phyloP scores from a whole-genome alignment of 2,329 filamentous ascomycete genomes.

The Cladobotryum mycophilum region DNA sequence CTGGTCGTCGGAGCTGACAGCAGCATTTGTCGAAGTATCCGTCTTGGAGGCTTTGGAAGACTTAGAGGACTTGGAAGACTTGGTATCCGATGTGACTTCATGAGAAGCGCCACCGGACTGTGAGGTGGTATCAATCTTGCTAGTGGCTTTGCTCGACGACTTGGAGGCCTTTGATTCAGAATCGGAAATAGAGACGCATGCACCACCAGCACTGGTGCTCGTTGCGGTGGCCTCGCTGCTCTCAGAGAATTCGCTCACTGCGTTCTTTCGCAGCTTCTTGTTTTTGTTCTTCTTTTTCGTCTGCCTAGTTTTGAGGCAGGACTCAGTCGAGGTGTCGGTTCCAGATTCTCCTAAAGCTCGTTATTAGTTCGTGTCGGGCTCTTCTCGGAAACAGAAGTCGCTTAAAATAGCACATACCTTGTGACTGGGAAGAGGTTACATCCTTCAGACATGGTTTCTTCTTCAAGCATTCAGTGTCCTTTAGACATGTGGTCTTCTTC shows the following conservation, averaged over 20 bases:
- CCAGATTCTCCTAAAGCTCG: background rate
- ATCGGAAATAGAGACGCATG: no score
- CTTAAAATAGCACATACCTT: no score
- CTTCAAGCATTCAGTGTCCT: background rate
- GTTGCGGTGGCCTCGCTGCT: slow-evolving; percentile 6
- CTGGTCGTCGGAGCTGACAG: background rate
- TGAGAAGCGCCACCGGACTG: background rate
- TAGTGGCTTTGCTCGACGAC: no score
- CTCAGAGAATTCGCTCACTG: slow-evolving; percentile 3
- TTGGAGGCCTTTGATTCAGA: no score
- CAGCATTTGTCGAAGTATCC: background rate
- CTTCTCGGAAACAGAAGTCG: no score
- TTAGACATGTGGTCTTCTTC: background rate
- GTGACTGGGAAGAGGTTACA: no score
- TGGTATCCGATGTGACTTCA: slow-evolving; percentile 2
- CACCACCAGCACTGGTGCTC: background rate
- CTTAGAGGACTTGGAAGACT: background rate
- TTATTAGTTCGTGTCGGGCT: no score
- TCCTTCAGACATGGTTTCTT: slow-evolving; percentile 3
- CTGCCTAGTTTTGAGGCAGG: background rate
- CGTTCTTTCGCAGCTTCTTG: background rate
- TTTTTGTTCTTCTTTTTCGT: background rate
- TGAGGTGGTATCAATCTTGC: background rate
- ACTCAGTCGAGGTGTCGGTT: background rate
- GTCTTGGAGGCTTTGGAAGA: background rate